phyloP scores from a whole-genome alignment of 225 moss, liverwort and hornwort species.

The Bryoerythrophyllum caledonicum region DNA sequence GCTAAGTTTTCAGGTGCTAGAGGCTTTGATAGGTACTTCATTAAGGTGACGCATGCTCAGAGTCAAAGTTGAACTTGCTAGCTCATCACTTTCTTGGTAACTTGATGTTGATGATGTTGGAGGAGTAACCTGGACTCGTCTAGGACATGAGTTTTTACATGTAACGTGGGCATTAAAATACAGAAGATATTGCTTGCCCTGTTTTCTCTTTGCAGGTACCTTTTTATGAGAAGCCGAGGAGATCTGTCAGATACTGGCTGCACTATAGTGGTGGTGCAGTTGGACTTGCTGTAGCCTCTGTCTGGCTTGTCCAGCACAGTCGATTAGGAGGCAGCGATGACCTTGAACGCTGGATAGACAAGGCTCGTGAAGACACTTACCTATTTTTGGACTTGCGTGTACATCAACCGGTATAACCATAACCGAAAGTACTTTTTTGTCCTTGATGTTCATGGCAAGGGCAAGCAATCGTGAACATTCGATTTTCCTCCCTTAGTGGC shows the following conservation, averaged over 20 bases:
- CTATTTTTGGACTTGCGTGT: constrained; percentile 78
- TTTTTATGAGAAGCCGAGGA: constrained; percentile 67
- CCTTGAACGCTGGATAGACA: constrained; percentile 73
- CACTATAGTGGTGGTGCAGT: constrained; percentile 73
- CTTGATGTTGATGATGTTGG: background rate
- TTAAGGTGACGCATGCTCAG: constrained; percentile 16
- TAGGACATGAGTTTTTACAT: constrained; percentile 6
- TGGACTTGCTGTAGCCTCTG: constrained; percentile 58
- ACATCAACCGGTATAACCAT: constrained; percentile 68
- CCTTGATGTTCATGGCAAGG: constrained; percentile 19
- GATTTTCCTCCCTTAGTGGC: constrained; percentile 16
- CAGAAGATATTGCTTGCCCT: constrained; percentile 8
- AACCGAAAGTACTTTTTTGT: constrained; percentile 20
- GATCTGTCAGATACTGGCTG: constrained; percentile 71
- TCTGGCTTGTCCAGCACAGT: constrained; percentile 83
- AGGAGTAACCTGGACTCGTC: constrained; percentile 11
- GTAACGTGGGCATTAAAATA: background rate
- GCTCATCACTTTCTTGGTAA: constrained; percentile 14
- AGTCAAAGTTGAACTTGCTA: constrained; percentile 20
- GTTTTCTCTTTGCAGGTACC: constrained; percentile 53
- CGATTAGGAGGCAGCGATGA: constrained; percentile 86
- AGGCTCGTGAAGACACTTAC: constrained; percentile 59
- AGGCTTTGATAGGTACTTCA: constrained; percentile 2
- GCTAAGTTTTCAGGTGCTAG: background rate
- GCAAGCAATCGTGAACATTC: constrained; percentile 18